Base-by-base conservation (phyloP, 352 stramenopile species). In the Phytophthora agathidicida region DNA sequence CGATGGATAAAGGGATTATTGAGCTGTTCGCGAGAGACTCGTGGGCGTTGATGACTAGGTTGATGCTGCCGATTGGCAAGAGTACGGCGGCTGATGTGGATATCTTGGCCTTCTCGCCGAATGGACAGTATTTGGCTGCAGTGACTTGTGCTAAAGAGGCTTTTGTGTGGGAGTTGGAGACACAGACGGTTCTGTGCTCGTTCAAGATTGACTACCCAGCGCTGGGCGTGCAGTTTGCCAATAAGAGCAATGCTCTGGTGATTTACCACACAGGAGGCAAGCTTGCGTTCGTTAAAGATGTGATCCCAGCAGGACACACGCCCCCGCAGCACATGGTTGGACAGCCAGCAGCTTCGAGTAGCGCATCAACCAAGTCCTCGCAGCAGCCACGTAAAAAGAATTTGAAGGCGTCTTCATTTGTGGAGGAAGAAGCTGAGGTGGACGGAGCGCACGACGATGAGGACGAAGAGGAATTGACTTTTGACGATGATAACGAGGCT, bases 31-130 rank as follows among this genome's bases (percentile, higher is more conserved):
- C 81, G 24, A 56, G 62, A 36, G 61, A 68, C 8, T 72, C 54
- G 3, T 95, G 86, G 83, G 55, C 60, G 19, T 80, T 63, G 16
- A 55, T 50, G 8, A 38, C 55, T 1, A 73, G 70, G 33, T 35
- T 95, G 8, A 56, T 80, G 59, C 58, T 95, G 8, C 86, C 86
- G 1, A 71, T 86, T 17, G 75, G 73, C 36, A 78, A 70, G 22
- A 89, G 76, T 35, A 85, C 67, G 13, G 64, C 51, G 38, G 61
- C 83, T 5, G 80, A 93, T 60, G 60, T 93, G 24, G 87, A 91
- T 42, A 72, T 89, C 24, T 17, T 93, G 17, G 73, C 63, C 10
- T 93, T 95, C 57, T 95, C 86, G 7, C 80, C 83, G 0, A 93
- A 95, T 54, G 86, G 86, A n/a, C 55, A 73, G 30, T 92, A 93